Conservation (phyloP, 2,329 filamentous ascomycete genomes). For the Exutisphaerella laricina region DNA sequence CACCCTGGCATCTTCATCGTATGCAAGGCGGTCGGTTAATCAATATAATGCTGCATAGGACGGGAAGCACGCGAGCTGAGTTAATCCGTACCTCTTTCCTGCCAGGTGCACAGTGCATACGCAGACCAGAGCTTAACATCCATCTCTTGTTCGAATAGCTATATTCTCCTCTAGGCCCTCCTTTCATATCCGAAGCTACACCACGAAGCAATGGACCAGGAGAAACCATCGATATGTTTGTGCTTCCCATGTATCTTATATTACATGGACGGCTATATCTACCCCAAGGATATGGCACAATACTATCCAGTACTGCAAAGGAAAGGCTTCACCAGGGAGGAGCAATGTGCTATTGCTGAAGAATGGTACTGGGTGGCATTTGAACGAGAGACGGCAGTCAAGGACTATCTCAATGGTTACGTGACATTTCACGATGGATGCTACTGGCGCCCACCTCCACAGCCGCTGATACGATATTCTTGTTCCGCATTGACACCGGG, state of each 20-base stretch:
- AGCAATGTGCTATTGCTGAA: conserved; percentile 21
- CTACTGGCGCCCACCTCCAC: conserved; percentile 18
- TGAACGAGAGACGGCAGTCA: conserved; percentile 22
- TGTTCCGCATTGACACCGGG: background rate
- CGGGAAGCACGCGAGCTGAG: conserved; percentile 8
- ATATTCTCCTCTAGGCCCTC: background rate
- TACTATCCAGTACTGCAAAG: conserved; percentile 17
- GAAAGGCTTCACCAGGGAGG: conserved; percentile 18
- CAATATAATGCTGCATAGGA: conserved; percentile 7
- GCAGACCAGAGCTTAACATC: background rate
- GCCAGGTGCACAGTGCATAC: conserved; percentile 9
- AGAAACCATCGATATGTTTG: conserved; percentile 15
- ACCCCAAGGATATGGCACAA: conserved; percentile 15
- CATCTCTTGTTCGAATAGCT: background rate
- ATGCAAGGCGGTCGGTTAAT: conserved; percentile 6
- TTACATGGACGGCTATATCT: conserved; percentile 22
- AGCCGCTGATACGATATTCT: background rate
- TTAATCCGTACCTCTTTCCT: background rate
- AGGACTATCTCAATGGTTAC: conserved; percentile 19
- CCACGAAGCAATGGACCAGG: conserved; percentile 6
- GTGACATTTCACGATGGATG: conserved; percentile 21
- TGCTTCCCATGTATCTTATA: conserved; percentile 24
- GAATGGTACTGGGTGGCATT: conserved; percentile 25
- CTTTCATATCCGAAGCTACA: background rate
- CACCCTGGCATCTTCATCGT: background rate